These are phyloP conservation scores for Saccharomyces hybrid DNA, from an alignment of 1,139 yeast species.

Conservation along the genomic window DNA sequence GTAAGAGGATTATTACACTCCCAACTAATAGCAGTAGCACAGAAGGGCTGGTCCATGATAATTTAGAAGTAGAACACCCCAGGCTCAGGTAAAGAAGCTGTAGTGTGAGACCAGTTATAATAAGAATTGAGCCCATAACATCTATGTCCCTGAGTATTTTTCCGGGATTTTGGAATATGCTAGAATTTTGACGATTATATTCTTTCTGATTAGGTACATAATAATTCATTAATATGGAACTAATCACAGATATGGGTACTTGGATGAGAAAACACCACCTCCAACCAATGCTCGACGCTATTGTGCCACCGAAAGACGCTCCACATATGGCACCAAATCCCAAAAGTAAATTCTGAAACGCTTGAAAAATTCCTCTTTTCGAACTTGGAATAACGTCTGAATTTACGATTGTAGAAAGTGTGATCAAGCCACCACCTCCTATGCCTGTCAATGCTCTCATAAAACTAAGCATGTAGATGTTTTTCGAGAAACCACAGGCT, in stretches of 20 bases:
- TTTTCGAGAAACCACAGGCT: constrained; percentile 39
- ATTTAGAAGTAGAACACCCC: constrained; percentile 10
- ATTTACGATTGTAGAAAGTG: constrained; percentile 44
- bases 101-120: constrained; percentile 37
- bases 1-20: constrained; percentile 13
- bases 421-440: constrained; percentile 55
- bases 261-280: constrained; percentile 49
- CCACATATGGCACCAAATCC: constrained; percentile 61
- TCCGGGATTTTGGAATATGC: constrained; percentile 33
- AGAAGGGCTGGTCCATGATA: constrained; percentile 8
- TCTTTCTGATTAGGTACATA: constrained; percentile 28
- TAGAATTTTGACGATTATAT: constrained; percentile 4
- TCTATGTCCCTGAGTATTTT: constrained; percentile 48
- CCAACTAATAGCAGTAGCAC: constrained; percentile 1
- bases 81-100: constrained; percentile 31
- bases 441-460: constrained; percentile 51
- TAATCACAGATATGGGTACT: constrained; percentile 50
- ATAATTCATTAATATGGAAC: constrained; percentile 34
- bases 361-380: constrained; percentile 50
- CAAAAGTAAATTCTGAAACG: constrained; percentile 49
- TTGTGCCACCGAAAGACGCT: constrained; percentile 58
- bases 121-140: constrained; percentile 52
- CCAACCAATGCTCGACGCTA: constrained; percentile 69
- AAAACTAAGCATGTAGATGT: constrained; percentile 40
- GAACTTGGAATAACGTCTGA: constrained; percentile 48